Evolutionary conservation across 305 asterid genomes (phyloP), one percentile per base, ranked within the genome.

Genomic region (Andrographis paniculata): DNA sequence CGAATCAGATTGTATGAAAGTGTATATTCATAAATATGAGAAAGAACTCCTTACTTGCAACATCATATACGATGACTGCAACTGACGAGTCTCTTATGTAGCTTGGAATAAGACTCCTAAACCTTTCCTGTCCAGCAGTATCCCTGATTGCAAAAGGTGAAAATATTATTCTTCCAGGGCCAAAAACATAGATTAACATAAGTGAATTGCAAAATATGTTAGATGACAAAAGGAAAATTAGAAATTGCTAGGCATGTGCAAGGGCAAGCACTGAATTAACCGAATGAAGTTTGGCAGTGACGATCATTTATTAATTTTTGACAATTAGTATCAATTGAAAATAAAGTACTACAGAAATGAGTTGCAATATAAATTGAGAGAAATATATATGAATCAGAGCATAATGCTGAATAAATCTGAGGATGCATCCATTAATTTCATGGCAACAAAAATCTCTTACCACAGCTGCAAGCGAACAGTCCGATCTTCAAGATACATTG

Each of bases 61-160:
- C 38, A 10, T 33, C 38, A 33, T 33, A 84, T 51, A 77, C 94
- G 57, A 84, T 84, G 65, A 84, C 94, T 16, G 94, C 94, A 60
- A 84, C 92, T 1, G 94, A 84, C 60, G 94, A 84, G 58, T 84
- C 94, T 75, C 94, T 72, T 45, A 85, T 85, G 61, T 85, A 85
- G 71, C 93, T 85, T 9, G 95, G 95, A 44, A 85, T 85, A 45
- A 85, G 91, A 76, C 95, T 85, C 70, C 95, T 74, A 56, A 85
- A 85, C 62, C 95, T 75, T 65, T 85, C 95, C 68, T 85, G 95
- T 45, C 95, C 95, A 47, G 95, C 95, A 66, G 95, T 85, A 63
- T 85, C 95, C 95, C 95, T 85, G 54, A 33, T 56, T 57, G 60
- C 21, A 24, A 4, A 24, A 17, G 8, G 52, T 16, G 24, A 39